Evolutionary conservation across 768 basidiomycete species (phyloP).

Genomic region (Kwoniella shandongensis): DNA sequence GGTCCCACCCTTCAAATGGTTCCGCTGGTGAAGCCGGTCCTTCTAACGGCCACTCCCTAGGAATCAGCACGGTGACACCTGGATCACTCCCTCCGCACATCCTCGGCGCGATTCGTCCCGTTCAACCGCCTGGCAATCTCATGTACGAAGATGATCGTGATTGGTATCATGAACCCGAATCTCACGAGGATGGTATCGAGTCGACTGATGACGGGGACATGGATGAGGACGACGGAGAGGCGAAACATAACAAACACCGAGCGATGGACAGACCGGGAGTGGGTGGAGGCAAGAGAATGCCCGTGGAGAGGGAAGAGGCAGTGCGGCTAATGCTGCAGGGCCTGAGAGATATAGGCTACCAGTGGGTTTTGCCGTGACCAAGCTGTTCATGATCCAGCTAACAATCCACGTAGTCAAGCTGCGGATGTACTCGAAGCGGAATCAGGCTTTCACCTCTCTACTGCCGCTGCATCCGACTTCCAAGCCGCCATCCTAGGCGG

Average conservation of each 20-base stretch:
- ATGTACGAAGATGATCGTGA: slow-evolving; percentile 48
- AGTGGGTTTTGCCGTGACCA: slow-evolving; percentile 63
- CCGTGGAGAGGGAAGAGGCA: slow-evolving; percentile 82
- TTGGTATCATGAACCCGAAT: slow-evolving; percentile 24
- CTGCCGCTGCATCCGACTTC: slow-evolving; percentile 73
- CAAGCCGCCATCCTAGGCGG: slow-evolving; percentile 75
- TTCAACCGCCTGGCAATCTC: slow-evolving; percentile 25
- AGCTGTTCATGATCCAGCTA: slow-evolving; percentile 63
- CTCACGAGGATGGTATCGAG: background rate
- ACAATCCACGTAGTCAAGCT: slow-evolving; percentile 65
- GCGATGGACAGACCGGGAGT: background rate
- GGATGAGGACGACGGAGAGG: slow-evolving; percentile 13
- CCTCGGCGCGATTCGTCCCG: slow-evolving; percentile 21
- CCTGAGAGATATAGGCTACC: slow-evolving; percentile 77
- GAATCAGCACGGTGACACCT: background rate
- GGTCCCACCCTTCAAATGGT: slow-evolving; percentile 13
- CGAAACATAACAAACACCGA: slow-evolving; percentile 3
- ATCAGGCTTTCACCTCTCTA: slow-evolving; percentile 85
- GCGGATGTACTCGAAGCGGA: slow-evolving; percentile 86
- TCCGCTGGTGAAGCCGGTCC: slow-evolving; percentile 12
- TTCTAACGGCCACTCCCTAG: slow-evolving; percentile 19
- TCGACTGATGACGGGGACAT: slow-evolving; percentile 13
- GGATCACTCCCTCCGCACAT: slow-evolving; percentile 17
- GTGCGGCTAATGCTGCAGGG: slow-evolving; percentile 85
- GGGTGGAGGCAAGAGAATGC: slow-evolving; percentile 34